Base-by-base conservation (phyloP, 768 basidiomycete species). In the Auriscalpium orientale region DNA sequence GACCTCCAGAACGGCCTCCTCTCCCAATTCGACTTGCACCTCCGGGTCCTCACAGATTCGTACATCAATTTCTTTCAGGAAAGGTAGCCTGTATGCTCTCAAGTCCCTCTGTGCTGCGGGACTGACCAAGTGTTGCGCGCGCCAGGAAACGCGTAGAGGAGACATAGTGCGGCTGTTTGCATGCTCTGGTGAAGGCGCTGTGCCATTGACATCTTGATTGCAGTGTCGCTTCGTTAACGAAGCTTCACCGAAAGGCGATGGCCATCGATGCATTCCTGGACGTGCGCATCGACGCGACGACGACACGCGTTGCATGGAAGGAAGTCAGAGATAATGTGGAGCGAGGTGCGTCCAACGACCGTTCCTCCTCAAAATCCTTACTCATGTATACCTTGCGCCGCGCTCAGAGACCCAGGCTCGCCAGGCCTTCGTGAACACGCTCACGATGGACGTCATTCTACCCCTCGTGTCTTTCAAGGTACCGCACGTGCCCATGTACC, bases 251-350 rank as follows among this genome's bases (percentile, higher is more conserved):
- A 54, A 88, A 83, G 67, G 79, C 80, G 57, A 85, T 81, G 67
- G 75, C 82, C 33, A 77, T 84, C 34, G 93, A 97, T 72, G 68
- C 75, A 38, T 80, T 73, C 55, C 68, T 93, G 35, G 89, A 94
- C 63, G 87, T 90, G 65, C 85, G 83, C 50, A 73, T 76, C 40
- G 83, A 89, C 55, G 67, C 80, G 53, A 83, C 71, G 59, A 82
- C 84, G 10, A 75, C 84, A 20, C 78, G 91, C 55, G 77, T 76
- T 55, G 91, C 83, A 20, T 97, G 93, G 93, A 71, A 72, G 18
- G 93, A 97, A 70, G 79, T 93, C 11, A 76, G 89, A 43, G 93
- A 95, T 65, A 92, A 87, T 64, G 72, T 92, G 22, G 91, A 92
- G 65, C 74, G 92, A 76, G 89, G 89, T 85, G 56, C 49, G 75